These are phyloP conservation scores for Carallia pectinifolia DNA, from an alignment of 345 rosid genomes.

Conservation along the genomic window DNA sequence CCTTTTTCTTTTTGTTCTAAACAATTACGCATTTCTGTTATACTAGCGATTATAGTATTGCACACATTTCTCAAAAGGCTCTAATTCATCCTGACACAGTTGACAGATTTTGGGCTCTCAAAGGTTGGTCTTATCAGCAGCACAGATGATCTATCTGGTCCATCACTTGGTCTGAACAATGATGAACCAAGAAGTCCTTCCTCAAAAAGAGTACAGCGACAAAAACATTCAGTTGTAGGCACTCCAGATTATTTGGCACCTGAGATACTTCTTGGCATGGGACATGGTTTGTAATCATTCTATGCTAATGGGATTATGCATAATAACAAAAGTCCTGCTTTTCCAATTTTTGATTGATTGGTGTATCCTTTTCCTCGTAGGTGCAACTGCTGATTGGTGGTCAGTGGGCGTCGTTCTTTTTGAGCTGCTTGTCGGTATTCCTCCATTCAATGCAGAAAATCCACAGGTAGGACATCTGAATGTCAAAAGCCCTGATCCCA, in stretches of 20 bases:
- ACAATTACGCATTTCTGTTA: no score
- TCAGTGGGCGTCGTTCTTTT: constrained; percentile 91
- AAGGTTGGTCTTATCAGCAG: constrained; percentile 96
- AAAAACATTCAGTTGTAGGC: constrained; percentile 78
- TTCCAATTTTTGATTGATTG: constrained; percentile 5
- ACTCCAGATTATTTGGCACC: constrained; percentile 99
- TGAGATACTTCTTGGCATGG: constrained; percentile 98
- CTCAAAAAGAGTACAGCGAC: constrained; percentile 55
- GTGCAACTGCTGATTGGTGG: constrained; percentile 99
- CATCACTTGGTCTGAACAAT: constrained; percentile 54
- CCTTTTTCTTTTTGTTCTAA: no score
- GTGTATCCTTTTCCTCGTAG: constrained; percentile 37
- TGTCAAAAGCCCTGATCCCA: not conserved
- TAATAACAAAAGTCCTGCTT: not conserved
- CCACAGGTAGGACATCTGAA: constrained; percentile 61
- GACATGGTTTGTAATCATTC: constrained; percentile 62
- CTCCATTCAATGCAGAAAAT: constrained; percentile 91
- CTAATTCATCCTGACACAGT: constrained; percentile 55
- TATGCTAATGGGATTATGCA: constrained; percentile 1
- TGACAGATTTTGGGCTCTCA: constrained; percentile 99
- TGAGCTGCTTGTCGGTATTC: constrained; percentile 89
- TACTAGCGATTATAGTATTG: not conserved
- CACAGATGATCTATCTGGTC: constrained; percentile 88
- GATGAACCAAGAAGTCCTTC: constrained; percentile 45
- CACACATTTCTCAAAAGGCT: constrained; percentile 18